Percentiles rank a stretch among this genome's conserved stretches.
These are phyloP conservation scores for Clarireedia monteithiana DNA, from an alignment of 2,329 filamentous ascomycete genomes.

Conservation along the genomic window DNA sequence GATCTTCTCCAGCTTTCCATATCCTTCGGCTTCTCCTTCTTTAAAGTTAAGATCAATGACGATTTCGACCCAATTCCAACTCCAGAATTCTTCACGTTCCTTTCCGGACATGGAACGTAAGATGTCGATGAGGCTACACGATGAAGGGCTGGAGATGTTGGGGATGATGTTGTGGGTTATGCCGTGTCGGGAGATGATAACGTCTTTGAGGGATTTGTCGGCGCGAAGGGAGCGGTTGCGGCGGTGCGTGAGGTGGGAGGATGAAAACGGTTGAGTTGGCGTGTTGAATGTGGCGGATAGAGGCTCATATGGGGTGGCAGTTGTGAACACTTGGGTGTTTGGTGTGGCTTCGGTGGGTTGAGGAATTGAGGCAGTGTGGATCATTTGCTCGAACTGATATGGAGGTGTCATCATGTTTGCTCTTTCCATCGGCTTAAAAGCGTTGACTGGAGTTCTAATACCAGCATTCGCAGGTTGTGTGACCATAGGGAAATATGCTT, in stretches of 20 bases:
- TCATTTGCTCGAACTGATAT: no score
- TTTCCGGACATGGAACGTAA: not conserved
- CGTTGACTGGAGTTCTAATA: no score
- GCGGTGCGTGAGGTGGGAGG: not conserved
- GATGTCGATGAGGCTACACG: not conserved
- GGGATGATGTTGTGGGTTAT: not conserved
- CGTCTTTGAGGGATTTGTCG: not conserved
- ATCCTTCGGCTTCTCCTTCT: not conserved
- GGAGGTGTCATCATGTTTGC: no score
- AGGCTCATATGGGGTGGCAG: not conserved
- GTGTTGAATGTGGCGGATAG: not conserved
- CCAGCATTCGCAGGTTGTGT: no score
- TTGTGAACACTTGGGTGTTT: not conserved
- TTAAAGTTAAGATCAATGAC: constrained; percentile 8
- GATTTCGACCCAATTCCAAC: constrained; percentile 15
- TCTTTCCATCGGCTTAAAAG: no score
- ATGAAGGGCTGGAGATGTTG: not conserved
- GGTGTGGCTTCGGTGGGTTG: not conserved
- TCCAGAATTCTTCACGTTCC: constrained; percentile 12
- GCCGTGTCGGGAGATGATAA: not conserved
- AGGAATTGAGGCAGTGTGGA: no score
- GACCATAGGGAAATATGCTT: no score
- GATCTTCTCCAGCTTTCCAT: not conserved
- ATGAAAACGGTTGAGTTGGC: no score
- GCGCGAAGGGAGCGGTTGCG: not conserved